These are phyloP conservation scores for Schizosaccharomyces lindneri DNA, from an alignment of 805 yeast genomes.

Conservation along the genomic window DNA sequence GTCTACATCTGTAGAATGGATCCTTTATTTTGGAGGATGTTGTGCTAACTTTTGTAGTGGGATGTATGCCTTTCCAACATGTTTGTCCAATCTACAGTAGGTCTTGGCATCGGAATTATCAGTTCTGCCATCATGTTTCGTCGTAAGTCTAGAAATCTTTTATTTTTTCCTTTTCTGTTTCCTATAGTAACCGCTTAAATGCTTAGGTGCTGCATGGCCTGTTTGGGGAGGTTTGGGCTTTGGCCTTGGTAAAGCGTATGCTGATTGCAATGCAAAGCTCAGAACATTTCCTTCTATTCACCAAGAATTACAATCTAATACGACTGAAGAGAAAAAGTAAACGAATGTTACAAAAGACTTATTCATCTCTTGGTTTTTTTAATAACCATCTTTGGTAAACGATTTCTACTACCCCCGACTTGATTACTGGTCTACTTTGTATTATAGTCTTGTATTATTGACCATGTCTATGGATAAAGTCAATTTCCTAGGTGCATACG, in stretches of 20 bases:
- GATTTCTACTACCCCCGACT: no score
- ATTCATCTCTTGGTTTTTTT: no score
- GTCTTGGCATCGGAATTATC: slow-evolving; percentile 88
- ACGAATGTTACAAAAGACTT: not conserved
- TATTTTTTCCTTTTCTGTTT: not conserved
- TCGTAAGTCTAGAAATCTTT: slow-evolving; percentile 18
- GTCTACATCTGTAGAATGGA: no score
- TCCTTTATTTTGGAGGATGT: no score
- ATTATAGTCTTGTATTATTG: no score
- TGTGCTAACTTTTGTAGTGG: slow-evolving; percentile 25
- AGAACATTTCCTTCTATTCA: slow-evolving; percentile 16
- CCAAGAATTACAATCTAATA: not conserved
- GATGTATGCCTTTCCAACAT: slow-evolving; percentile 88
- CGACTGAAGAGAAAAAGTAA: not conserved
- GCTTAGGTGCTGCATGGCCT: slow-evolving; percentile 54
- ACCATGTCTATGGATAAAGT: no score
- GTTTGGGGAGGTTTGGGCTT: slow-evolving; percentile 95
- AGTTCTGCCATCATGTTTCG: slow-evolving; percentile 73
- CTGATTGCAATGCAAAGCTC: slow-evolving; percentile 95
- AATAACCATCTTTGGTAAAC: no score
- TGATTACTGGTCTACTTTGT: no score
- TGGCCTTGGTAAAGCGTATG: slow-evolving; percentile 91
- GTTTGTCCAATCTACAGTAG: slow-evolving; percentile 82
- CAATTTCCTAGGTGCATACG: no score
- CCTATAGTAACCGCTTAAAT: not conserved